These are phyloP conservation scores for Chara braunii DNA, from an alignment of 139 green algal species.

Conservation along the genomic window DNA sequence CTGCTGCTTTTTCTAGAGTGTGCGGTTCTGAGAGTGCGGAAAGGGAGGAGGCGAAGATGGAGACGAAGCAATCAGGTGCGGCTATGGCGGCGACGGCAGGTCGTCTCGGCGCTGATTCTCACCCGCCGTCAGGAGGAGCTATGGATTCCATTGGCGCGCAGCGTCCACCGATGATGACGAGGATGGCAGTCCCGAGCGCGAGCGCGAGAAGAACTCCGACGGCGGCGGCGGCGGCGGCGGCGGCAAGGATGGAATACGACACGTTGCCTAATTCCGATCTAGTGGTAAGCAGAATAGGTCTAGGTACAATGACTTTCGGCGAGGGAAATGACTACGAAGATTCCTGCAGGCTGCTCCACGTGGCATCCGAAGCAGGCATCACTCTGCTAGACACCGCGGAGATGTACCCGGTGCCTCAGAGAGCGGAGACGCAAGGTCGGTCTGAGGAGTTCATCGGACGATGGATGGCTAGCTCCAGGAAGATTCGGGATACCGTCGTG, in stretches of 20 bases:
- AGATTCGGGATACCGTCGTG: slow-evolving; percentile 11
- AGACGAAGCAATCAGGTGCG: no score
- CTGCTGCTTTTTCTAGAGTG: no score
- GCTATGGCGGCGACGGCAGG: background rate
- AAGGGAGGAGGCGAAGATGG: no score
- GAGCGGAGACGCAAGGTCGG: slow-evolving; percentile 18
- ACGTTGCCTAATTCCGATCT: slow-evolving; percentile 6
- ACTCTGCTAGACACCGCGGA: slow-evolving; percentile 85
- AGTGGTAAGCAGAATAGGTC: slow-evolving; percentile 7
- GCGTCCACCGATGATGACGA: background rate
- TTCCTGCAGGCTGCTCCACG: slow-evolving; percentile 48
- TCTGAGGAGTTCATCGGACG: slow-evolving; percentile 69
- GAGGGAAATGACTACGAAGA: slow-evolving; percentile 46
- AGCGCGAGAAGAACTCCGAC: background rate
- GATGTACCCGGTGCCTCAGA: slow-evolving; percentile 87
- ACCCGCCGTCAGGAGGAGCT: background rate
- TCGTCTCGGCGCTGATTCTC: background rate
- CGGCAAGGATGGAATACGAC: slow-evolving; percentile 12
- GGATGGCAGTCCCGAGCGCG: background rate
- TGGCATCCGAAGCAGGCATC: slow-evolving; percentile 57
- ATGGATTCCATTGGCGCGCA: background rate
- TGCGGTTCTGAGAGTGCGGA: no score
- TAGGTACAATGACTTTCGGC: slow-evolving; percentile 85
- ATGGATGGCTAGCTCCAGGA: slow-evolving; percentile 49
- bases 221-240: background rate